Percentiles rank a stretch among this genome's conserved stretches.
These are phyloP conservation scores for Thielaviopsis populi DNA, from an alignment of 2,329 filamentous ascomycete species.

Conservation along the genomic window DNA sequence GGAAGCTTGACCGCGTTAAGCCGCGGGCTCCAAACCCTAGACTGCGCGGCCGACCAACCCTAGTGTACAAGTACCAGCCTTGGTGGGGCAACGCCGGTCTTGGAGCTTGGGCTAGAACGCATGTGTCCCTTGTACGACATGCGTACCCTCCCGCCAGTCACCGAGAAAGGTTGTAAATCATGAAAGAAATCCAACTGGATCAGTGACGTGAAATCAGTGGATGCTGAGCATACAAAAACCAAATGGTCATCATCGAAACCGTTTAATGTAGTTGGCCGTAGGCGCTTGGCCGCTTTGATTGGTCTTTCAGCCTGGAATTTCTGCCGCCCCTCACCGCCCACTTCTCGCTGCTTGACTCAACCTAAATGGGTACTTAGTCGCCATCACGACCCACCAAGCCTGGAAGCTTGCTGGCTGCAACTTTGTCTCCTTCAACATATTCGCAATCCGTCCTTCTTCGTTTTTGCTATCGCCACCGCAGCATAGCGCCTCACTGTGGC, in stretches of 20 bases:
- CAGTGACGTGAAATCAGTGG: too few relatives aligned
- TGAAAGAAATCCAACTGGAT: too few relatives aligned
- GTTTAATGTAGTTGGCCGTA: too few relatives aligned
- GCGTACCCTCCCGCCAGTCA: background rate
- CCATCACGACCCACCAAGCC: background rate
- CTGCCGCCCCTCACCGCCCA: conserved; percentile 12
- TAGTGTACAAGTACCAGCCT: background rate
- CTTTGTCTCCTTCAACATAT: background rate
- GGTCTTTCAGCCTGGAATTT: conserved; percentile 5
- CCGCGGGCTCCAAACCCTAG: background rate
- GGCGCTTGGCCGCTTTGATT: too few relatives aligned
- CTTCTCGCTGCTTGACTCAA: background rate
- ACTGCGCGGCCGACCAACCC: background rate
- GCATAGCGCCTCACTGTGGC: conserved; percentile 18
- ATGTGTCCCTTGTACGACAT: background rate
- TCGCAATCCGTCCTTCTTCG: background rate
- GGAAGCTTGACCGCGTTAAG: background rate
- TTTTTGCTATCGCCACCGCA: background rate
- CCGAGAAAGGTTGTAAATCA: background rate
- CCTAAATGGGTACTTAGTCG: background rate
- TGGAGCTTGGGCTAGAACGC: background rate
- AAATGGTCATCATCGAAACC: too few relatives aligned
- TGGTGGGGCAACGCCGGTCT: background rate
- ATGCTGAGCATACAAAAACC: too few relatives aligned
- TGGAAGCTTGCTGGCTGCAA: background rate